A percentile compares a stretch with the other conserved stretches of the same genome.
These are phyloP conservation scores for Russula olivacea DNA, from an alignment of 768 basidiomycete genomes.

Conservation along the genomic window DNA sequence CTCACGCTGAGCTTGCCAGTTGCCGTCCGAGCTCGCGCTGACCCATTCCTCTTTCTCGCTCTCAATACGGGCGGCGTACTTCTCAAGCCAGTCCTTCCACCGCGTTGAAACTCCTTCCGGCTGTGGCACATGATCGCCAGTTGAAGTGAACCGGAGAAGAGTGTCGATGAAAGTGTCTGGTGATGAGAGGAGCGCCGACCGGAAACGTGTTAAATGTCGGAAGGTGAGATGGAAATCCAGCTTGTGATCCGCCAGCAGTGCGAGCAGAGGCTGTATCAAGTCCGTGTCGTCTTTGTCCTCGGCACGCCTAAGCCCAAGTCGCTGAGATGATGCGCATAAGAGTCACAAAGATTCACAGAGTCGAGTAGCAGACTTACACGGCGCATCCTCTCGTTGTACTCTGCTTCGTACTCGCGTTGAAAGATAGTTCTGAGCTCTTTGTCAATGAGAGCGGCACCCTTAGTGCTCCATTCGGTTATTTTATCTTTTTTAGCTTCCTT, in stretches of 20 bases:
- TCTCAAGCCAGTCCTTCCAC: slow-evolving; percentile 59
- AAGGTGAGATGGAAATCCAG: slow-evolving; percentile 91
- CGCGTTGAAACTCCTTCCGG: slow-evolving; percentile 42
- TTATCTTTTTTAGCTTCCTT: slow-evolving; percentile 45
- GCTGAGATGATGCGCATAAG: slow-evolving; percentile 37
- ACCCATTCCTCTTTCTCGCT: slow-evolving; percentile 47
- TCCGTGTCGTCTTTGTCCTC: slow-evolving; percentile 52
- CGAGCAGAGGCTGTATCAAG: slow-evolving; percentile 64
- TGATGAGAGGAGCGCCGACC: slow-evolving; percentile 33
- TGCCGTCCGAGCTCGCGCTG: slow-evolving; percentile 41
- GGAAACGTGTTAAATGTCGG: slow-evolving; percentile 63
- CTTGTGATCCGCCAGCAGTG: slow-evolving; percentile 60
- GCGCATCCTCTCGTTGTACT: slow-evolving; percentile 67
- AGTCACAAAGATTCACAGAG: not conserved
- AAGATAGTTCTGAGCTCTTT: slow-evolving; percentile 57
- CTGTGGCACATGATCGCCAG: slow-evolving; percentile 39
- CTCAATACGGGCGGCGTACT: slow-evolving; percentile 54
- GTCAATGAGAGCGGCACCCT: slow-evolving; percentile 47
- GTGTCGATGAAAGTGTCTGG: slow-evolving; percentile 41
- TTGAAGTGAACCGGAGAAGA: slow-evolving; percentile 45
- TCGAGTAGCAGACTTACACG: slow-evolving; percentile 40
- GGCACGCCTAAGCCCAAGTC: slow-evolving; percentile 65
- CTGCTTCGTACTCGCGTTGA: slow-evolving; percentile 51
- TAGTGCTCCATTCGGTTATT: slow-evolving; percentile 54
- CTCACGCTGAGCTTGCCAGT: slow-evolving; percentile 33